Conservation (phyloP, 1,284 basidiomycete genomes). For the Apiotrichum mycotoxinovorans region DNA sequence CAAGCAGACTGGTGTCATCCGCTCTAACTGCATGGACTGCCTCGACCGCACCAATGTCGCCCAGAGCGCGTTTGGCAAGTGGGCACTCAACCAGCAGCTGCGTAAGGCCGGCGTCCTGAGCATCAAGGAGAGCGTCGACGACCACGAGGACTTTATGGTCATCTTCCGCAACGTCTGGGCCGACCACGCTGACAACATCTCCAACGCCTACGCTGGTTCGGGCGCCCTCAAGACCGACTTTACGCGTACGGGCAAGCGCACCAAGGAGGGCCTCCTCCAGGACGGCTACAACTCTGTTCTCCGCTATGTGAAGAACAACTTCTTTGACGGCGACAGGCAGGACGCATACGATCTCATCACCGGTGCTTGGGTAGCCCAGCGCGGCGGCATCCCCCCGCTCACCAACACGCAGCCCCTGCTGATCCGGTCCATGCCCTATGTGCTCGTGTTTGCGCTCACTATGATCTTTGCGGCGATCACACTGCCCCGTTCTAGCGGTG, state of each 20-base stretch:
- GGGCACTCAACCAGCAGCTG: conserved; percentile 77
- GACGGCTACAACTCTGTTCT: conserved; percentile 83
- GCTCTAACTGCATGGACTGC: conserved; percentile 75
- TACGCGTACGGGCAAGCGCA: conserved; percentile 87
- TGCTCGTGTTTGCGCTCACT: conserved; percentile 74
- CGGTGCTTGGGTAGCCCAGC: conserved; percentile 78
- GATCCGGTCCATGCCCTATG: conserved; percentile 82
- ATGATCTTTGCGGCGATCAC: conserved; percentile 81
- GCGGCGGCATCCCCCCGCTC: conserved; percentile 65
- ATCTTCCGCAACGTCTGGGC: conserved; percentile 97
- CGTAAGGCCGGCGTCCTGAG: conserved; percentile 66
- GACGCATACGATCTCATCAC: conserved; percentile 94
- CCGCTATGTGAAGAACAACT: conserved; percentile 95
- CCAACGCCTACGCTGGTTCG: conserved; percentile 88
- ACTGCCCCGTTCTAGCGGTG: conserved; percentile 76
- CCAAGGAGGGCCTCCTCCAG: conserved; percentile 70
- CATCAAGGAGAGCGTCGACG: conserved; percentile 66
- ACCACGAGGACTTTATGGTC: conserved; percentile 70
- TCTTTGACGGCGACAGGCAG: conserved; percentile 90
- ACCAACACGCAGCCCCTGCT: conserved; percentile 73
- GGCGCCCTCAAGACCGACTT: conserved; percentile 97
- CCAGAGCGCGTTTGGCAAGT: conserved; percentile 81
- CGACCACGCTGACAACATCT: conserved; percentile 90
- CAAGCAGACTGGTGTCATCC: conserved; percentile 50
- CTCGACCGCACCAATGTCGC: conserved; percentile 96